Conservation (phyloP, 1,139 yeast species). For the Zygosaccharomyces sapae region DNA sequence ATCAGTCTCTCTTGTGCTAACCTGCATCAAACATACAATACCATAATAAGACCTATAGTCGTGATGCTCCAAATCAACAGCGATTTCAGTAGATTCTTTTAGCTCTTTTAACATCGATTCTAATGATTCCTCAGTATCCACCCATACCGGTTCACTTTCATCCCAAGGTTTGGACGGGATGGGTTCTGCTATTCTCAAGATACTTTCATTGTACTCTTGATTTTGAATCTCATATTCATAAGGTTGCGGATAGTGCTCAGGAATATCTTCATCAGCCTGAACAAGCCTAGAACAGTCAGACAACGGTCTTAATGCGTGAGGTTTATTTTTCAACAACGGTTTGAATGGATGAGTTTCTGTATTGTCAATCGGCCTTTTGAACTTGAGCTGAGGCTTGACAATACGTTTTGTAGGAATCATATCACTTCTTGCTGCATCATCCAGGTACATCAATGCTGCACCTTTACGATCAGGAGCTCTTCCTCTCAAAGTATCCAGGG, state of each 20-base stretch:
- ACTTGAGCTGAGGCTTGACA: conserved; percentile 67
- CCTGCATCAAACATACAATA: conserved; percentile 88
- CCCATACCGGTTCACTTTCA: conserved; percentile 61
- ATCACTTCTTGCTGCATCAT: conserved; percentile 39
- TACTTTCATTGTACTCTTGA: conserved; percentile 63
- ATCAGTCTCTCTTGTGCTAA: conserved; percentile 74
- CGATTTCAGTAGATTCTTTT: conserved; percentile 56
- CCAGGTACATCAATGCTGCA: conserved; percentile 44
- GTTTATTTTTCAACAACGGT: conserved; percentile 69
- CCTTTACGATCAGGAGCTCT: conserved; percentile 21
- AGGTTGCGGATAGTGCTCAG: conserved; percentile 74
- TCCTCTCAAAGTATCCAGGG: conserved; percentile 48
- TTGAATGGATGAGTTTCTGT: conserved; percentile 65
- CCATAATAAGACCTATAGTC: conserved; percentile 89
- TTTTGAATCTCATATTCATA: conserved; percentile 70
- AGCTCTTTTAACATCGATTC: conserved; percentile 54
- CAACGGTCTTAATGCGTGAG: conserved; percentile 57
- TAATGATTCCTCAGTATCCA: conserved; percentile 55
- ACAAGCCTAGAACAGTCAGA: conserved; percentile 48
- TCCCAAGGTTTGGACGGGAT: conserved; percentile 64
- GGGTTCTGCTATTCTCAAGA: conserved; percentile 48
- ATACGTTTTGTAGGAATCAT: conserved; percentile 37
- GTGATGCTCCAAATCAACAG: conserved; percentile 97
- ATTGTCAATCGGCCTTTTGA: conserved; percentile 61
- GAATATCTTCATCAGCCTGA: conserved; percentile 42